A percentile compares a stretch with the other conserved stretches of the same genome.
Evolutionary conservation across 164 flowering plant genomes (phyloP).

Genomic region (Aristolochia contorta): DNA sequence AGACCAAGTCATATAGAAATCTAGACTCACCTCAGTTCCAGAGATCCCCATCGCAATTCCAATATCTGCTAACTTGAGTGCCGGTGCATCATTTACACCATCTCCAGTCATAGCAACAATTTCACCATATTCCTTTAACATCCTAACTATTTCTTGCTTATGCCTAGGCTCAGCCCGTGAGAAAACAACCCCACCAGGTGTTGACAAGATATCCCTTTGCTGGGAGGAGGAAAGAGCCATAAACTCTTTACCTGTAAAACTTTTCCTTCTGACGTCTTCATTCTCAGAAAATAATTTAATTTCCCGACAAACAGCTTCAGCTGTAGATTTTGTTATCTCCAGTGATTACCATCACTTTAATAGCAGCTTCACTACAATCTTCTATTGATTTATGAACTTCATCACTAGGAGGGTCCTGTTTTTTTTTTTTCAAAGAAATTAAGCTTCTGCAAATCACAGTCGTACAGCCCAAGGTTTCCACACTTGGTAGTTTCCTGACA

Average conservation of each 20-base stretch:
- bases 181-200: constrained; percentile 67
- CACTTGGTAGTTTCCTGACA: constrained; percentile 83
- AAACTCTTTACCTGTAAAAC: constrained; percentile 82
- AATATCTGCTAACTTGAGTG: constrained; percentile 82
- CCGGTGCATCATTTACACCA: constrained; percentile 98
- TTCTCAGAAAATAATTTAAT: constrained; percentile 44
- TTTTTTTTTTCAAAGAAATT: background rate
- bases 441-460: constrained; percentile 55
- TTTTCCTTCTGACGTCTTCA: constrained; percentile 46
- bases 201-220: constrained; percentile 46
- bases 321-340: constrained; percentile 91
- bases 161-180: constrained; percentile 92
- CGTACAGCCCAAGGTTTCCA: constrained; percentile 89
- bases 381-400: constrained; percentile 69
- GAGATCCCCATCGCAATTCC: constrained; percentile 94
- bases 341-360: constrained; percentile 82
- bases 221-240: constrained; percentile 44
- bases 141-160: constrained; percentile 88
- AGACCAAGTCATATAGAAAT: background rate
- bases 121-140: constrained; percentile 81
- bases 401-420: constrained; percentile 89
- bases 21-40: constrained; percentile 70
- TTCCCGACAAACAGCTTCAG: constrained; percentile 81
- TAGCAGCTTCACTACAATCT: constrained; percentile 80
- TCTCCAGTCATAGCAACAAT: constrained; percentile 99